Base-by-base conservation (phyloP, 225 moss, liverwort and hornwort species). In the Physcomitrellopsis africana region DNA sequence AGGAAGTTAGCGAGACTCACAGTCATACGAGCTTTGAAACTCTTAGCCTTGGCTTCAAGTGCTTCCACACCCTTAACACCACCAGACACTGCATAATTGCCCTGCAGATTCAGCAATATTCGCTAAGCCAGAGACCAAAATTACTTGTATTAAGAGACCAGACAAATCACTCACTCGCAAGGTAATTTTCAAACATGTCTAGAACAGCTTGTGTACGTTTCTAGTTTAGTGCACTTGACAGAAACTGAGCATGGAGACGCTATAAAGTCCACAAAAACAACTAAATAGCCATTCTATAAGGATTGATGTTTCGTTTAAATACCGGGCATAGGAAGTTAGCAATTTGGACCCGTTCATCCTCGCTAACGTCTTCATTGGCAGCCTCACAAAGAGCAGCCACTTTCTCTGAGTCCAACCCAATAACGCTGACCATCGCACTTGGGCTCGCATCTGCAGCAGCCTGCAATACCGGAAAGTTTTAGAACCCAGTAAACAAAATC, bases 11-110 rank as follows among this genome's bases (percentile, higher is more conserved):
- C 45, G 70, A 48, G 20, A 84, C 86, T 81, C 81, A 96, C 94
- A 52, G 95, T 93, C 99, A 99, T 99, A 62, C 95, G 92, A 41
- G 95, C 99, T 86, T 99, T 99, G 77, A 99, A 99, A 57, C 90
- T 85, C 88, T 99, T 99, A 13, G 95, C 92, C 68, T 92, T 93
- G 2, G 93, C 93, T 84, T 99, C 93, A 29, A 99, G 86, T 37
- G 89, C 90, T 81, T 95, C 92, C 58, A 99, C 91, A 67, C 99
- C 95, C 75, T 95, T 95, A 24, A 93, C 93, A 72, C 99, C 99
- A 77, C 99, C 95, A 27, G 99, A 99, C 65, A 99, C 95, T 59
- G 95, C 99, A 70, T 99, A 99, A 72, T 99, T 99, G 22, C 99
- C 96, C 92, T 94, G 80, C 72, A 81, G 23, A 60, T 81, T 27